A percentile compares a stretch with the other conserved stretches of the same genome.
phyloP scores from a whole-genome alignment of 2,329 filamentous ascomycete genomes.

The Fusarium redolens region DNA sequence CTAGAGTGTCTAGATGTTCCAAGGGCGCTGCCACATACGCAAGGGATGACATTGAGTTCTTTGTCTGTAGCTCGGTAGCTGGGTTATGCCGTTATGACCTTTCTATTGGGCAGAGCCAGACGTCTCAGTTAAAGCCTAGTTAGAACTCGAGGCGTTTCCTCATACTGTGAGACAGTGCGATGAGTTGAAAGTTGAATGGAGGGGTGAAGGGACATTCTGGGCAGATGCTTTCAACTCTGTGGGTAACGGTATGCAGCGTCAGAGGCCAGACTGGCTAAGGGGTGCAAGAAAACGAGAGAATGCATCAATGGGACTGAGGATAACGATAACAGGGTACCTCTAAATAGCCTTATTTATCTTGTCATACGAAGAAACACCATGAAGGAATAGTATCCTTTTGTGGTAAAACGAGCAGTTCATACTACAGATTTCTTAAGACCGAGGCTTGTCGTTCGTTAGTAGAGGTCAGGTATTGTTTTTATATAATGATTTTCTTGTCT shows the following conservation, averaged over 20 bases:
- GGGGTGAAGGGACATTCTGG: neutral
- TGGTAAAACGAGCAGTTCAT: neutral
- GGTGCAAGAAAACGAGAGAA: neutral
- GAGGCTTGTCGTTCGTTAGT: neutral
- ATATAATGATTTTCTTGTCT: slow-evolving; percentile 7
- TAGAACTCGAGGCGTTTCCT: slow-evolving; percentile 22
- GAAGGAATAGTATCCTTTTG: neutral
- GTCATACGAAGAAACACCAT: neutral
- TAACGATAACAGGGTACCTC: neutral
- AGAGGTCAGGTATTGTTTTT: neutral
- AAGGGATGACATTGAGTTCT: slow-evolving; percentile 30
- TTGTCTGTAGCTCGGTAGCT: slow-evolving; percentile 10
- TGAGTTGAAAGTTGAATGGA: neutral
- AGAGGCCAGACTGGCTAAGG: slow-evolving; percentile 16
- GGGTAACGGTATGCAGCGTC: slow-evolving; percentile 23
- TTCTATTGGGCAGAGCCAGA: slow-evolving; percentile 26
- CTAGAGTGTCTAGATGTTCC: slow-evolving; percentile 13
- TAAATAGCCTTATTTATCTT: neutral
- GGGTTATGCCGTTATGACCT: slow-evolving; percentile 2
- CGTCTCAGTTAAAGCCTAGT: slow-evolving; percentile 21
- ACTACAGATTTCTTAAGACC: neutral
- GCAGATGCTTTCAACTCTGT: slow-evolving; percentile 17
- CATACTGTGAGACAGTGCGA: slow-evolving; percentile 32
- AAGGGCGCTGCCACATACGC: slow-evolving; percentile 19
- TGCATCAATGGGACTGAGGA: neutral